These are phyloP conservation scores for Acacia pycnantha DNA, from an alignment of 331 rosid genomes.

Conservation along the genomic window DNA sequence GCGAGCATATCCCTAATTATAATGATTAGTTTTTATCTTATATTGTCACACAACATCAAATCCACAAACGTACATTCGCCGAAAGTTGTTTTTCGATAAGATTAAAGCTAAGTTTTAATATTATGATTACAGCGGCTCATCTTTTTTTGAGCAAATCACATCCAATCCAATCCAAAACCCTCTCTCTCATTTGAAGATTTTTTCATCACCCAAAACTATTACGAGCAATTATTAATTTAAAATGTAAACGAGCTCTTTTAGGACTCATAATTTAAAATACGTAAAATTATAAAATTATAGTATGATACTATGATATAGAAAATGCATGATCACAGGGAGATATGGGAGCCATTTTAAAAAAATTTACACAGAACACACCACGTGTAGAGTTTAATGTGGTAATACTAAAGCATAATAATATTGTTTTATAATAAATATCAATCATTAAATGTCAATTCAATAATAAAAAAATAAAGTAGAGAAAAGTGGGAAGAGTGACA, in stretches of 20 bases:
- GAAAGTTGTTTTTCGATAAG: slow-evolving; percentile 21
- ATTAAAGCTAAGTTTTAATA: slow-evolving; percentile 3
- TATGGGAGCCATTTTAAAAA: not conserved
- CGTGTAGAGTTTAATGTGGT: not conserved
- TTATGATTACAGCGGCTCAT: slow-evolving; percentile 3
- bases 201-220: too few species aligned
- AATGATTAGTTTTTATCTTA: not conserved
- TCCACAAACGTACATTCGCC: not conserved
- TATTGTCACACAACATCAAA: slow-evolving; percentile 4
- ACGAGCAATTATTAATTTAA: not conserved
- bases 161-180: not conserved
- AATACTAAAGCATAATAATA: too few species aligned
- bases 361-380: not conserved
- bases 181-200: not conserved
- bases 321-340: too few species aligned
- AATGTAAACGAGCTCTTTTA: not conserved
- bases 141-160: too few species aligned
- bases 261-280: not conserved
- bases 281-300: not conserved
- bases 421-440: too few species aligned
- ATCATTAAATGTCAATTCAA: too few species aligned
- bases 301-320: not conserved
- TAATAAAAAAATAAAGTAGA: too few species aligned
- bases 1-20: not conserved
- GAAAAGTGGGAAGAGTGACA: too few species aligned